A percentile compares a stretch with the other conserved stretches of the same genome.
Conservation (phyloP, 768 basidiomycete species). For the Mycena maculata region DNA sequence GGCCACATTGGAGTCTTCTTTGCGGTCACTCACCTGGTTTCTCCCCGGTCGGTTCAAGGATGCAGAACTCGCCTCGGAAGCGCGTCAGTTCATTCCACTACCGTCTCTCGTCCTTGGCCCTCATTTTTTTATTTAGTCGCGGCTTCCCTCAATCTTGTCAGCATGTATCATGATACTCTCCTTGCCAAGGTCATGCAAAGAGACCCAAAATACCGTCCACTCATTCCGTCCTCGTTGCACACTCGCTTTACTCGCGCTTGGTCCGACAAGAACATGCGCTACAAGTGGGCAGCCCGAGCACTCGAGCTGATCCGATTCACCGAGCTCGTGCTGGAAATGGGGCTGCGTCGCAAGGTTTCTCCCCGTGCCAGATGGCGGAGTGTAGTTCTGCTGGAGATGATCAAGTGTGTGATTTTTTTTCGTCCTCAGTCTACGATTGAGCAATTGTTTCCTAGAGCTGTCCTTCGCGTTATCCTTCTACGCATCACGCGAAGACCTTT, state of each 20-base stretch:
- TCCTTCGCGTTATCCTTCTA: constrained; percentile 79
- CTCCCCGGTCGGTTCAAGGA: constrained; percentile 97
- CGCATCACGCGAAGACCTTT: constrained; percentile 82
- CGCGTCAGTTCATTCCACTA: constrained; percentile 69
- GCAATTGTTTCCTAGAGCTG: constrained; percentile 71
- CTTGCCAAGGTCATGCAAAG: constrained; percentile 72
- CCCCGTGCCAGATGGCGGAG: constrained; percentile 77
- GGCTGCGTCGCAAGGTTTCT: constrained; percentile 76
- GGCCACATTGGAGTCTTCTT: constrained; percentile 86
- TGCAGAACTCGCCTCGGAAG: constrained; percentile 95
- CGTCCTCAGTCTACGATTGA: not conserved
- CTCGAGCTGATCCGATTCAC: constrained; percentile 84
- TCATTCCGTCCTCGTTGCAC: constrained; percentile 82
- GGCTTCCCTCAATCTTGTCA: constrained; percentile 85
- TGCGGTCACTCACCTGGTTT: constrained; percentile 94
- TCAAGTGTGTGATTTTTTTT: constrained; percentile 75
- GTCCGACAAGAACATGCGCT: constrained; percentile 73
- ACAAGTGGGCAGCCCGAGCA: constrained; percentile 82
- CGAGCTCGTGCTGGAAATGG: constrained; percentile 93
- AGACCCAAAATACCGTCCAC: constrained; percentile 77
- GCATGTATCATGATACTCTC: constrained; percentile 96
- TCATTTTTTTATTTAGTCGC: constrained; percentile 68
- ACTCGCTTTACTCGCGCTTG: constrained; percentile 92
- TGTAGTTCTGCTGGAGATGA: constrained; percentile 78
- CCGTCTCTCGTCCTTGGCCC: constrained; percentile 23